Evolutionary conservation across 1,139 yeast genomes (phyloP).

Genomic region (Yamadazyma epiphylla): DNA sequence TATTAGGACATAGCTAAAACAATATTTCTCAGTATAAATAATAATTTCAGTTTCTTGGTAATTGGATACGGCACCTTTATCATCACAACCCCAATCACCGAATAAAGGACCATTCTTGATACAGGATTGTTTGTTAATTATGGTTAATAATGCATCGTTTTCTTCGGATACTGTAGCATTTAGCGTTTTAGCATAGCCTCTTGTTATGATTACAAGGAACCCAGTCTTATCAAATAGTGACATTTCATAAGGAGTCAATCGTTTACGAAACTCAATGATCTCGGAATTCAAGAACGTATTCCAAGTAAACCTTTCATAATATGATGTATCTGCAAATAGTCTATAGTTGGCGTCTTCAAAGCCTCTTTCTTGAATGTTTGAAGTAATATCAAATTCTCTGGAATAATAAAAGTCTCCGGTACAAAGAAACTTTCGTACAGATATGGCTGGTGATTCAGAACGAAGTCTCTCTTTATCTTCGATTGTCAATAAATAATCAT

Average conservation of each 20-base stretch:
- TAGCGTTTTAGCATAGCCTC: constrained; percentile 66
- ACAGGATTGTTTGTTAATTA: constrained; percentile 66
- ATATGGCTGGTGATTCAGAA: constrained; percentile 54
- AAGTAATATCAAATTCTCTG: constrained; percentile 60
- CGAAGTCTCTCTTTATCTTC: constrained; percentile 8
- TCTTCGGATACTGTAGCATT: constrained; percentile 36
- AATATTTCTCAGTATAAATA: constrained; percentile 47
- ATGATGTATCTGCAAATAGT: constrained; percentile 41
- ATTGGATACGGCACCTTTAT: constrained; percentile 65
- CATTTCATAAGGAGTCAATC: constrained; percentile 50
- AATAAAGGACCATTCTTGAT: constrained; percentile 57
- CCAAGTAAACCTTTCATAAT: constrained; percentile 63
- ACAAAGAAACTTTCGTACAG: constrained; percentile 52
- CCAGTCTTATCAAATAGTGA: constrained; percentile 51
- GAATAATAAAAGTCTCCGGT: constrained; percentile 69
- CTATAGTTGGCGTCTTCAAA: constrained; percentile 14
- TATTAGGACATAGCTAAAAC: constrained; percentile 56
- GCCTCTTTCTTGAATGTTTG: constrained; percentile 56
- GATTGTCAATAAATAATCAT: constrained; percentile 30
- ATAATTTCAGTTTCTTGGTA: constrained; percentile 66
- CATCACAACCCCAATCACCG: constrained; percentile 70
- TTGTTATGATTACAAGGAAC: constrained; percentile 53
- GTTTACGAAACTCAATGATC: constrained; percentile 53
- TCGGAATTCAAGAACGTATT: constrained; percentile 57
- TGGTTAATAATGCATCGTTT: constrained; percentile 49